phyloP scores from a whole-genome alignment of 2,329 filamentous ascomycete species.

The Penicillium sp. region DNA sequence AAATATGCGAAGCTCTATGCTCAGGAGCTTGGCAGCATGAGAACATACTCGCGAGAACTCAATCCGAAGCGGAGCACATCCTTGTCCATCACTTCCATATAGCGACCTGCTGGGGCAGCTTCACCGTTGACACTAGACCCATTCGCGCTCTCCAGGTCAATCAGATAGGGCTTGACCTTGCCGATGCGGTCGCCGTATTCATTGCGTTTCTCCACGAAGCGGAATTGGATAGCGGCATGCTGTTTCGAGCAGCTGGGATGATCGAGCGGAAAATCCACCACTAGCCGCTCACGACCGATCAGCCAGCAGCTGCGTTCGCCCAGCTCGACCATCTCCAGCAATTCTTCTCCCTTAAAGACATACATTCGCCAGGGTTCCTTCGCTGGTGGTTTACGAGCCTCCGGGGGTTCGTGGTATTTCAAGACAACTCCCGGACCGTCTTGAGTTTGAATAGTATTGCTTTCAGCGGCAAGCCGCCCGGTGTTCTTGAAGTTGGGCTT shows the following conservation, averaged over 20 bases:
- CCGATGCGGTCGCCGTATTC: conserved; percentile 83
- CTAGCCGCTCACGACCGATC: conserved; percentile 72
- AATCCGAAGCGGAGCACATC: conserved; percentile 86
- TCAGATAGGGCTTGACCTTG: conserved; percentile 79
- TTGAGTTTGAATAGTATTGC: conserved; percentile 67
- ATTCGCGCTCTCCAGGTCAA: conserved; percentile 92
- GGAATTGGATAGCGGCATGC: conserved; percentile 92
- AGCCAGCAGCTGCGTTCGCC: conserved; percentile 82
- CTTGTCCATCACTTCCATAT: conserved; percentile 81
- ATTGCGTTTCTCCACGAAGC: conserved; percentile 76
- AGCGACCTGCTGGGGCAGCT: conserved; percentile 70
- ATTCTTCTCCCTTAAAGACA: conserved; percentile 80
- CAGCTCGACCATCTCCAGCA: conserved; percentile 79
- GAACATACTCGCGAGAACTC: conserved; percentile 89
- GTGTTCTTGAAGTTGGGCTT: conserved; percentile 83
- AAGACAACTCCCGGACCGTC: conserved; percentile 67
- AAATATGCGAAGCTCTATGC: not conserved
- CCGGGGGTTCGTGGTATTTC: conserved; percentile 93
- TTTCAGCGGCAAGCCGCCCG: conserved; percentile 80
- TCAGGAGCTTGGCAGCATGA: conserved; percentile 65
- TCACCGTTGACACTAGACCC: conserved; percentile 81
- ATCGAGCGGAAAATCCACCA: conserved; percentile 80
- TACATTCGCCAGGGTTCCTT: conserved; percentile 85
- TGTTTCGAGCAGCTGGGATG: conserved; percentile 94
- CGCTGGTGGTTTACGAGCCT: conserved; percentile 81